Conservation (phyloP, 2,329 filamentous ascomycete species). For the Aspergillus pseudotamarii region DNA sequence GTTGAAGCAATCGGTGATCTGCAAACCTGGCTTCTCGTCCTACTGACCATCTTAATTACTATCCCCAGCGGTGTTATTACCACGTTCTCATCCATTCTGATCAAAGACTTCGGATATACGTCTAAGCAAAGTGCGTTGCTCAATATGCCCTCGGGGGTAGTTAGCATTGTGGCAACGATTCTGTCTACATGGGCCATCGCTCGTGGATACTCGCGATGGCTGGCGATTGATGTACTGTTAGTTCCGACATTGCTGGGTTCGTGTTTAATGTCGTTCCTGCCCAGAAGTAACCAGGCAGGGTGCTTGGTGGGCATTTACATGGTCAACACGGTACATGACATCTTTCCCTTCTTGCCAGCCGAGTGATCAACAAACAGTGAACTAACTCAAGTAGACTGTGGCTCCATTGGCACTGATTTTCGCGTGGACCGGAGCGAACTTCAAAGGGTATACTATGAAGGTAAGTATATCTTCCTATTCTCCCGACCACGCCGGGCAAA, state of each 20-base stretch:
- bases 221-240: conserved; percentile 45
- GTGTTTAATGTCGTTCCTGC: conserved; percentile 39
- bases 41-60: conserved; percentile 37
- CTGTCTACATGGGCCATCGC: conserved; percentile 43
- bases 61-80: conserved; percentile 50
- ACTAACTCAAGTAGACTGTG: conserved; percentile 33
- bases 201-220: conserved; percentile 42
- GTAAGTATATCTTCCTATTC: conserved; percentile 16
- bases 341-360: background rate
- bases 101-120: conserved; percentile 46
- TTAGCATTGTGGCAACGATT: conserved; percentile 44
- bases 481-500: background rate
- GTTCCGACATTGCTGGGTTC: conserved; percentile 51
- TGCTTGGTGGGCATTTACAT: conserved; percentile 49
- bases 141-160: conserved; percentile 48
- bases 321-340: conserved; percentile 26
- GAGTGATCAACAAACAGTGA: conserved; percentile 23
- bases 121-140: conserved; percentile 46
- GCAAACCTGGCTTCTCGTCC: conserved; percentile 25
- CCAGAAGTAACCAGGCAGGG: conserved; percentile 41
- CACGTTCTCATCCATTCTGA: conserved; percentile 49
- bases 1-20: conserved; percentile 23
- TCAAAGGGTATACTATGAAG: conserved; percentile 51
- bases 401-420: conserved; percentile 46
- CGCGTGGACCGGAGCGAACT: conserved; percentile 50